Evolutionary conservation across 805 yeast species (phyloP).

Genomic region (Saccharomycopsis babjevae): DNA sequence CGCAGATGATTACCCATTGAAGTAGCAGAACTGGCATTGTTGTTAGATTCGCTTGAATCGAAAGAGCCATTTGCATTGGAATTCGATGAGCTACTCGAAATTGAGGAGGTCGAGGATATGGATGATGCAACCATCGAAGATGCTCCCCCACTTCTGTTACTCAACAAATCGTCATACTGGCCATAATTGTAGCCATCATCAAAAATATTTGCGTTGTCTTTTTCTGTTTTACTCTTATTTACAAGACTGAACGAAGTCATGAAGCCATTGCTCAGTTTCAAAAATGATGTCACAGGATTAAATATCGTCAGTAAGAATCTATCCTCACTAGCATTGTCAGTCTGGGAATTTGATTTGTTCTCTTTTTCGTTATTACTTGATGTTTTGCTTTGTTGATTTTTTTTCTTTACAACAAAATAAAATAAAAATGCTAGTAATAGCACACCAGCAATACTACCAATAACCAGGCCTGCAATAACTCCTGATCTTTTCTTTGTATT

Average conservation of each 20-base stretch:
- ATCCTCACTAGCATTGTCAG: neutral
- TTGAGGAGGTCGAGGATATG: neutral
- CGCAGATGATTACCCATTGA: neutral
- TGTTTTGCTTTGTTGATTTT: neutral
- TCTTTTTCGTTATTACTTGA: neutral
- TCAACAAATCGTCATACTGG: neutral
- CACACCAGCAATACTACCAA: constrained; percentile 12
- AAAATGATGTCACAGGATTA: neutral
- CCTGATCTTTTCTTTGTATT: neutral
- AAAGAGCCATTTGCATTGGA: neutral
- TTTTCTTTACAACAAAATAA: neutral
- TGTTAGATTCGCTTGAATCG: neutral
- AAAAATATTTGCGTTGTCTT: neutral
- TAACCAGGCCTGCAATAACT: constrained; percentile 13
- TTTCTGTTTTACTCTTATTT: neutral
- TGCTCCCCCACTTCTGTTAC: neutral
- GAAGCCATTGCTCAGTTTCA: neutral
- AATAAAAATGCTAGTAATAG: neutral
- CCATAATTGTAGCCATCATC: neutral
- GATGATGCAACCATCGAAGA: neutral
- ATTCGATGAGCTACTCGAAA: neutral
- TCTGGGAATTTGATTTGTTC: neutral
- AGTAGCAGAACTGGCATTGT: neutral
- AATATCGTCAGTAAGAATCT: neutral
- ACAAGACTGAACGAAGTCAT: neutral